A percentile compares a stretch with the other conserved stretches of the same genome.
Evolutionary conservation across 495 filamentous ascomycete species (phyloP).

Genomic region (Daldinia caldariorum): DNA sequence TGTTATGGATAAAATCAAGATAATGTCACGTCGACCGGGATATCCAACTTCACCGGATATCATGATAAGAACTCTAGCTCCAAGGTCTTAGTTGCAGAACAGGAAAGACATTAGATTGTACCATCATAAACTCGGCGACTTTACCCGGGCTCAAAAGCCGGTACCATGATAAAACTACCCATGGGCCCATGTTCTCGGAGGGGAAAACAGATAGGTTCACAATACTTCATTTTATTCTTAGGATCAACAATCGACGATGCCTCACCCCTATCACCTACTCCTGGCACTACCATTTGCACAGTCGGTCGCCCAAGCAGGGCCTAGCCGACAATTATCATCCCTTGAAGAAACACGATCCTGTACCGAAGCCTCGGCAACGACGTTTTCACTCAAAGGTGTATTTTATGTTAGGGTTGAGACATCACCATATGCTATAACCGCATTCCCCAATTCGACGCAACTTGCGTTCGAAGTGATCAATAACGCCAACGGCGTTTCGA

Average conservation of each 20-base stretch:
- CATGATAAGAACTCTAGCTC: neutral
- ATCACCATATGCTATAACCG: neutral
- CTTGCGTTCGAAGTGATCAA: conserved; percentile 41
- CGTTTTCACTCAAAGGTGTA: conserved; percentile 26
- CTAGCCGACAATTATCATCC: neutral
- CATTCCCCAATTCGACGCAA: conserved; percentile 34
- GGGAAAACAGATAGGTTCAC: neutral
- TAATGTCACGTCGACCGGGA: conserved; percentile 25
- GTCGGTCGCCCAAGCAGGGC: neutral
- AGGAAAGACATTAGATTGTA: conserved; percentile 15
- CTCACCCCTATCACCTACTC: neutral
- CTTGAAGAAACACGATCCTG: conserved; percentile 14
- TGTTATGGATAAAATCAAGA: conserved; percentile 31
- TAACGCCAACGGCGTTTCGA: conserved; percentile 31
- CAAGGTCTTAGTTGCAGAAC: conserved; percentile 14
- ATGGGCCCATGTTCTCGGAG: neutral
- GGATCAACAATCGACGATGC: neutral
- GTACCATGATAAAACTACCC: conserved; percentile 10
- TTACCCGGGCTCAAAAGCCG: conserved; percentile 10
- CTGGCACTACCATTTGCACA: neutral
- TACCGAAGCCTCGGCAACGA: conserved; percentile 19
- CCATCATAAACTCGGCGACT: conserved; percentile 9
- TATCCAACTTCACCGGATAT: conserved; percentile 16
- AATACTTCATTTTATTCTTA: neutral
- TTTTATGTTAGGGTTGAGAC: conserved; percentile 27